Conservation (phyloP, 192 early-diverging fungal species). For the Haplosporangium gracile region DNA sequence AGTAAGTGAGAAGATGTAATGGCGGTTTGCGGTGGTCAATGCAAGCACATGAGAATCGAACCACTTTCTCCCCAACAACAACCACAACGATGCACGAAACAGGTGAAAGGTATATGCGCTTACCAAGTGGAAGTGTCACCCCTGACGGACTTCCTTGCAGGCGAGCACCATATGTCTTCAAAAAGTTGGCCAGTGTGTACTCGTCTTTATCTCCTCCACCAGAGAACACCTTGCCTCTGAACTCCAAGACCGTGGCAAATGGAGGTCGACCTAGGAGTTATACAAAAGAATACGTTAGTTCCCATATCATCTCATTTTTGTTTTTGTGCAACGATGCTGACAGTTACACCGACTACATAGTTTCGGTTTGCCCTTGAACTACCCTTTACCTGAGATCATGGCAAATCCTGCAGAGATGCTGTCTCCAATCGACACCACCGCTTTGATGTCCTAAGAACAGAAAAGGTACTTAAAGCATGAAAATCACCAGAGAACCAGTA, state of each 20-base stretch:
- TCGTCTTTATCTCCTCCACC: conserved; percentile 63
- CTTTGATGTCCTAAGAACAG: conserved; percentile 61
- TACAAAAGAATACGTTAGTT: neutral
- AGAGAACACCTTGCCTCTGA: conserved; percentile 67
- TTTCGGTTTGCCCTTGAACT: too few species aligned
- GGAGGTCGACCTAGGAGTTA: conserved; percentile 59
- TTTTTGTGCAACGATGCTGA: neutral
- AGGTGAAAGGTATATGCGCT: neutral
- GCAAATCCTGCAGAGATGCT: conserved; percentile 70
- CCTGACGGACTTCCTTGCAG: conserved; percentile 58
- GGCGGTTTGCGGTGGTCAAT: neutral
- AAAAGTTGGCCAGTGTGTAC: conserved; percentile 63
- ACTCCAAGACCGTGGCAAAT: conserved; percentile 62
- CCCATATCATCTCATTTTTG: neutral
- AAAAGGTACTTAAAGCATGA: neutral
- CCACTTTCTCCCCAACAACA: neutral
- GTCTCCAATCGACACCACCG: conserved; percentile 64
- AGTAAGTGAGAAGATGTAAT: neutral
- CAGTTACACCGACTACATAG: neutral
- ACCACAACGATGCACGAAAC: neutral
- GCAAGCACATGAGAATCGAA: conserved; percentile 2
- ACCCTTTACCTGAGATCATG: conserved; percentile 59
- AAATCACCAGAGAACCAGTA: too few species aligned
- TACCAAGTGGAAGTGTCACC: conserved; percentile 58
- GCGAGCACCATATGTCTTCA: conserved; percentile 44